Evolutionary conservation across 139 green algal genomes (phyloP).

Genomic region (Coelastrella sp.): DNA sequence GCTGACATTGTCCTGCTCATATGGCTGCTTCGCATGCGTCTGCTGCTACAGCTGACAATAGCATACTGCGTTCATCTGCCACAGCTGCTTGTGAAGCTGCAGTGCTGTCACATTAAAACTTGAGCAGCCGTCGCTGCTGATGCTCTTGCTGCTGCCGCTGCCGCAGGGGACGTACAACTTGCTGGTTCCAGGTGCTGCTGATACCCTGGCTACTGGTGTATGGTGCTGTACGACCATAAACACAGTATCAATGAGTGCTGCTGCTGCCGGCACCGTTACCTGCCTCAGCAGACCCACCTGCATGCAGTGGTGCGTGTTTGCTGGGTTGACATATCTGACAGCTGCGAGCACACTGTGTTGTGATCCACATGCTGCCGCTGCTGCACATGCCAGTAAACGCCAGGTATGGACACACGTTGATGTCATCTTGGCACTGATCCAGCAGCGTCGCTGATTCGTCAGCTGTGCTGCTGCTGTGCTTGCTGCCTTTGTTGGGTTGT

Average conservation of each 20-base stretch:
- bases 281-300: not conserved
- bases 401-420: slow-evolving; percentile 44
- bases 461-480: slow-evolving; percentile 4
- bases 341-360: slow-evolving; percentile 30
- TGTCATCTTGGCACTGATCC: slow-evolving; percentile 45
- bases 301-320: not conserved
- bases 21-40: no score
- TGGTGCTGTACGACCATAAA: not conserved
- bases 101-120: no score
- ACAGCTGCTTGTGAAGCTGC: not conserved
- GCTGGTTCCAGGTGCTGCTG: no score
- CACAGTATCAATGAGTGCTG: not conserved
- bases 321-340: not conserved
- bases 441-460: not conserved
- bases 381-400: slow-evolving; percentile 29
- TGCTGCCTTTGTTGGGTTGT: not conserved
- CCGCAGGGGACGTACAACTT: no score
- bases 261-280: not conserved
- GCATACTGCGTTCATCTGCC: no score
- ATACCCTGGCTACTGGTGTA: no score
- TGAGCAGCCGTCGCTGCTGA: no score
- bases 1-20: no score
- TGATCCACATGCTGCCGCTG: slow-evolving; percentile 40
- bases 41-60: no score
- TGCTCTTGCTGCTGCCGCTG: no score